These are phyloP conservation scores for Claviceps arundinis DNA, from an alignment of 2,329 filamentous ascomycete species.

Conservation along the genomic window DNA sequence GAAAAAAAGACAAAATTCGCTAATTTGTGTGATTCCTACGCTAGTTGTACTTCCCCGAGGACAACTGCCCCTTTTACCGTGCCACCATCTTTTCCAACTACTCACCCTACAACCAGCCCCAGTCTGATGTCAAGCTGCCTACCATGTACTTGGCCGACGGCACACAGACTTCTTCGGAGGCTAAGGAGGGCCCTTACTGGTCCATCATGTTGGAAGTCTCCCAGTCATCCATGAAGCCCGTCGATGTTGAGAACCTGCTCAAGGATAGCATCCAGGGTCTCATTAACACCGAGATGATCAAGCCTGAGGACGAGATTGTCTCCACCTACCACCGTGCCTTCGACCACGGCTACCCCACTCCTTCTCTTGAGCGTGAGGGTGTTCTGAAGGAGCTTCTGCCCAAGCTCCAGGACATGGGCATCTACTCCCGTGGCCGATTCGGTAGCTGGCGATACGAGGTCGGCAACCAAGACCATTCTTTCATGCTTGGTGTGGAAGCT, in stretches of 20 bases:
- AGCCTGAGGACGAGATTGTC: slow-evolving; percentile 82
- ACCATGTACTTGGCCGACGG: slow-evolving; percentile 80
- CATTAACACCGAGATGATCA: slow-evolving; percentile 95
- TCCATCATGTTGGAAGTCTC: slow-evolving; percentile 99
- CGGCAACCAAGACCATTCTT: slow-evolving; percentile 94
- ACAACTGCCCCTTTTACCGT: slow-evolving; percentile 98
- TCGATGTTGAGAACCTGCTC: slow-evolving; percentile 73
- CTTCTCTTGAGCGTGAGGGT: slow-evolving; percentile 85
- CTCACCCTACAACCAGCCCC: slow-evolving; percentile 94
- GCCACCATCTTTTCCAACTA: slow-evolving; percentile 99
- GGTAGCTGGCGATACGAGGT: slow-evolving; percentile 97
- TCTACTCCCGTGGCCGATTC: slow-evolving; percentile 92
- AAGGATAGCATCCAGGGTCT: slow-evolving; percentile 90
- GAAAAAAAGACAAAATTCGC: neutral
- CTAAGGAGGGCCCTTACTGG: slow-evolving; percentile 92
- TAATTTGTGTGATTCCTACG: neutral
- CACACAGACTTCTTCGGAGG: slow-evolving; percentile 58
- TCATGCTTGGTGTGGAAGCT: slow-evolving; percentile 93
- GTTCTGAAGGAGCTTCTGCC: slow-evolving; percentile 87
- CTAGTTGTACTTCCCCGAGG: slow-evolving; percentile 93
- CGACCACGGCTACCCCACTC: slow-evolving; percentile 96
- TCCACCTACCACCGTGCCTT: slow-evolving; percentile 97
- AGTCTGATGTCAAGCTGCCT: slow-evolving; percentile 67
- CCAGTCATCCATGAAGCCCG: slow-evolving; percentile 88
- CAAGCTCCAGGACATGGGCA: slow-evolving; percentile 80